Base-by-base conservation (phyloP, 345 rosid genomes). In the Sonneratia alba region DNA sequence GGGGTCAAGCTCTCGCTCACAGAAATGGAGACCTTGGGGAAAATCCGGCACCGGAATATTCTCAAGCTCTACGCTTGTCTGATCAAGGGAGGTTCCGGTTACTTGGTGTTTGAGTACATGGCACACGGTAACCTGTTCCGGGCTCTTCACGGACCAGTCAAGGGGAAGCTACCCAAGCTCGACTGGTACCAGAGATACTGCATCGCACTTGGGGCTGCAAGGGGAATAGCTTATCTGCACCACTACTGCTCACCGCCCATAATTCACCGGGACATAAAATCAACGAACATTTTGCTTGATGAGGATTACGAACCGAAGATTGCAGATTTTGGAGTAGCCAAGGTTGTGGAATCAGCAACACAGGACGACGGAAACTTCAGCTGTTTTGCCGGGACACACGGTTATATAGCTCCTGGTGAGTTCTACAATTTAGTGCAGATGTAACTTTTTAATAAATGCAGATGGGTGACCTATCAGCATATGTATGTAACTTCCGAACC, bases 331-430 rank as follows among this genome's bases (percentile, higher is more conserved):
- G 98, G 98, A 55, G 81, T 88, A 12, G 96, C 98, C 15, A 91
- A 87, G 87, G 78, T 86, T 45, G 91, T 83, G 3, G 93, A 85
- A 36, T 77, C 77, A 66, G 79, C 86, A 45, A 49, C 15, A 47
- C 6, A 47, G 48, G 90, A 81, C 32, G 78, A 77, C 10, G 85
- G 87, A 38, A 62, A 62, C 62, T 80, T 76, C 74, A 90, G 86
- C 74, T 70, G 84, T 70, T 75, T 91, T 62, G 92, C 93, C 27
- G 98, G 98, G 40, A 94, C 97, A 74, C 86, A 83, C 76, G 97
- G 98, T 47, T 94, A 94, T 72, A 87, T 94, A 78, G 96, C 97
- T 66, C 98, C 98, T 6, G 97, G 97, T 88, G 67, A 88, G 88
- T 81, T 74, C 75, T 55, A 22, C 45, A 5, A 42, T 42, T 42